Conservation (phyloP, 2,329 filamentous ascomycete genomes). For the Xylaria sp. region DNA sequence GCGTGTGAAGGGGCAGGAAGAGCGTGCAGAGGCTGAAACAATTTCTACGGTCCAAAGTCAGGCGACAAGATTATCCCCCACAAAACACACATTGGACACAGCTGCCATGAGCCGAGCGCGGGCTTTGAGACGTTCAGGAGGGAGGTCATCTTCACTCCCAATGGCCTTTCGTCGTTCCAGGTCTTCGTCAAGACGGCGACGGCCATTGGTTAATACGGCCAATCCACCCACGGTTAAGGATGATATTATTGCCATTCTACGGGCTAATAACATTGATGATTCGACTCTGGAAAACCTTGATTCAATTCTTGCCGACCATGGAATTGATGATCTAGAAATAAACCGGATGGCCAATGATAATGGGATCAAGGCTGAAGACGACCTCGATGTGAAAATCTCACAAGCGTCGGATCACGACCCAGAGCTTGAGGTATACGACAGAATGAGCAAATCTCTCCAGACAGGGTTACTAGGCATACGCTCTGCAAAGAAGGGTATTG, state of each 20-base stretch:
- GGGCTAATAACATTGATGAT: conserved; percentile 61
- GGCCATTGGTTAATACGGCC: conserved; percentile 59
- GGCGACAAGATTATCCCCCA: conserved; percentile 23
- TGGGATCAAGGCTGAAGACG: conserved; percentile 37
- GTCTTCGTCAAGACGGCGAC: conserved; percentile 52
- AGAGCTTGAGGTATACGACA: conserved; percentile 52
- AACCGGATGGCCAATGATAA: conserved; percentile 38
- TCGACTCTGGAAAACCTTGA: conserved; percentile 65
- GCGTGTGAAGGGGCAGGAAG: conserved; percentile 35
- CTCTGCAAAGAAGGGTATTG: conserved; percentile 62
- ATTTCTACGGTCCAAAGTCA: conserved; percentile 11
- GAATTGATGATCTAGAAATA: conserved; percentile 39
- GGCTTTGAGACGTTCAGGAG: conserved; percentile 14
- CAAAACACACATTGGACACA: conserved; percentile 15
- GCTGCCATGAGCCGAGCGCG: conserved; percentile 12
- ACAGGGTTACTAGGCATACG: conserved; percentile 57
- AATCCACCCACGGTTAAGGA: conserved; percentile 60
- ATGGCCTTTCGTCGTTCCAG: conserved; percentile 38
- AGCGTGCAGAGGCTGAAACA: neutral
- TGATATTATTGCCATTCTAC: conserved; percentile 60
- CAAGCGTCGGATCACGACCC: conserved; percentile 43
- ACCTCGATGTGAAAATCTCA: conserved; percentile 32
- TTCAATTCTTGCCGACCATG: conserved; percentile 52
- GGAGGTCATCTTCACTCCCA: conserved; percentile 37
- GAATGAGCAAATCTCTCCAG: conserved; percentile 59